Evolutionary conservation across 2,329 filamentous ascomycete species (phyloP).

Genomic region (Dothideomycetidae sp.): DNA sequence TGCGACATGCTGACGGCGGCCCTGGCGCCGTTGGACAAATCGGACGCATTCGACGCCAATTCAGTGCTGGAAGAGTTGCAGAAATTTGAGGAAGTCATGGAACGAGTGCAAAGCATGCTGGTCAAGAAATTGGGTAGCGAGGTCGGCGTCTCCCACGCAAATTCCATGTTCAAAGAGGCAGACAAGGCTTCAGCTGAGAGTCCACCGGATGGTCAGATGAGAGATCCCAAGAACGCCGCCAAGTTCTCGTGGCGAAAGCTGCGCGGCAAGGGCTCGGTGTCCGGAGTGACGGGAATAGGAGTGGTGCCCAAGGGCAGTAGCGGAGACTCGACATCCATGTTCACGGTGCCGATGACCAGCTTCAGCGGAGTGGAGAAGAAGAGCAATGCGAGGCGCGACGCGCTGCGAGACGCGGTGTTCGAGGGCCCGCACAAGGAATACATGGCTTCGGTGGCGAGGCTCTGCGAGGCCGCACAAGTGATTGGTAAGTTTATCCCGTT

Average conservation of each 20-base stretch:
- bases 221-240: conserved; percentile 41
- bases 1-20: conserved; percentile 86
- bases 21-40: conserved; percentile 52
- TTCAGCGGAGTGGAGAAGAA: conserved; percentile 54
- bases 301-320: conserved; percentile 16
- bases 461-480: conserved; percentile 88
- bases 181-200: conserved; percentile 23
- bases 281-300: conserved; percentile 20
- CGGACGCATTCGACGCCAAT: conserved; percentile 83
- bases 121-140: conserved; percentile 82
- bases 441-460: conserved; percentile 73
- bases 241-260: conserved; percentile 86
- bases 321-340: conserved; percentile 45
- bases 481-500: conserved; percentile 51
- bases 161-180: conserved; percentile 61
- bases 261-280: conserved; percentile 69
- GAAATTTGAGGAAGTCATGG: conserved; percentile 66
- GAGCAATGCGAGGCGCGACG: conserved; percentile 29
- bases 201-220: conserved; percentile 28
- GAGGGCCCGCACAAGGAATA: conserved; percentile 77
- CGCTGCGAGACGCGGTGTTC: conserved; percentile 46
- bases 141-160: conserved; percentile 66
- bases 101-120: conserved; percentile 65
- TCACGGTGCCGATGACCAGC: conserved; percentile 47
- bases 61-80: conserved; percentile 92